Base-by-base conservation (phyloP, 2,329 filamentous ascomycete genomes). In the Spiromastix sp. region DNA sequence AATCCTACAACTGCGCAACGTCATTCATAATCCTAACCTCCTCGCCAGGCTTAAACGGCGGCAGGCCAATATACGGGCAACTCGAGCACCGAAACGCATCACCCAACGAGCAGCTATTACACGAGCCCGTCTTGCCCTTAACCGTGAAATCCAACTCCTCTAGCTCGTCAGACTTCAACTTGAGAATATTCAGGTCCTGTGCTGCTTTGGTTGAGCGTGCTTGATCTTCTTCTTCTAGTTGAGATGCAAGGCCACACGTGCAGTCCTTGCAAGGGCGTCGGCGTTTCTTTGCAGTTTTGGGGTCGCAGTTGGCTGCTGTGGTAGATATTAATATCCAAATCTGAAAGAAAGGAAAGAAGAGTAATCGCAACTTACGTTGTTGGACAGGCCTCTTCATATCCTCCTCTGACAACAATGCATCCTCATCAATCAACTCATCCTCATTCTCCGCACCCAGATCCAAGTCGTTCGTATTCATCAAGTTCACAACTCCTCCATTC, bases 201-300 rank as follows among this genome's bases (percentile, higher is more conserved):
- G 85, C 80, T 20, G 82, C 81, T 15, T 70, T 64, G 5, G 66
- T 63, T 38, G 85, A 72, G 51, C 76, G 78, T 5, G 70, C 71
- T 28, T 68, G 69, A 59, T 96, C 91, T 66, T 96, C 85, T n/a
- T 79, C 80, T 49, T 85, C 82, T 33, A 96, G 63, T 42, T 81
- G 77, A 57, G 91, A 77, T 16, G 87, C 85, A 17, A 98, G 76
- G 33, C 91, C 91, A 55, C 91, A 98, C 6, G 84, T 89, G 68
- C 91, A 98, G 67, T 98, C 91, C 64, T 98, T 96, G 71, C 91
- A 98, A 39, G 91, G 86, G 42, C 87, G 79, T 37, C 89, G 81
- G 48, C 89, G 79, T 67, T 93, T 93, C 39, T 84, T 85, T 29
- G 79, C 11, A 11, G 18, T 30, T 5, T 15, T n/a, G 12, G 17